Conservation (phyloP, 345 rosid species). For the Euphorbia lathyris region DNA sequence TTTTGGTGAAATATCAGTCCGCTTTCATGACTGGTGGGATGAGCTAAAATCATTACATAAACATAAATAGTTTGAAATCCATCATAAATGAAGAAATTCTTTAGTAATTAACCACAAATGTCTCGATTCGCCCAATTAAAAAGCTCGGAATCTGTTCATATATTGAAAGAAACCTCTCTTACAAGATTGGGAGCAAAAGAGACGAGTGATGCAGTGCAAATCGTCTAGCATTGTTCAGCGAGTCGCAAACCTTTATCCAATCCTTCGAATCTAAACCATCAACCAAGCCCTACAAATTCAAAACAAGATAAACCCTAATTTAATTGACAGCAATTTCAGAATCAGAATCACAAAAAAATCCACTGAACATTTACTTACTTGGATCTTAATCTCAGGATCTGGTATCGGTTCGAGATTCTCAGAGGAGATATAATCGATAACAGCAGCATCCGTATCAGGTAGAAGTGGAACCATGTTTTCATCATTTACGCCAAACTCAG, state of each 20-base stretch:
- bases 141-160: background rate
- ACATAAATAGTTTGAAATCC: no score
- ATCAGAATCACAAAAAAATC: background rate
- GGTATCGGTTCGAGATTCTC: constrained; percentile 49
- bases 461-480: constrained; percentile 55
- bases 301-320: background rate
- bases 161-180: constrained; percentile 16
- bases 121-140: background rate
- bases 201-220: constrained; percentile 62
- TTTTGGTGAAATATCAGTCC: no score
- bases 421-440: constrained; percentile 62
- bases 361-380: constrained; percentile 32
- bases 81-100: no score
- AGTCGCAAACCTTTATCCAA: constrained; percentile 58
- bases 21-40: no score
- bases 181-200: constrained; percentile 59
- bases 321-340: background rate
- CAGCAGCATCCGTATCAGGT: constrained; percentile 34
- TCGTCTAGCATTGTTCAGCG: constrained; percentile 58
- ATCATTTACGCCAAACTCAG: constrained; percentile 38
- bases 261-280: constrained; percentile 71
- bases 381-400: constrained; percentile 49
- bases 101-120: no score
- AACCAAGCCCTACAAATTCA: constrained; percentile 39
- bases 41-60: no score